A percentile compares a stretch with the other conserved stretches of the same genome.
Conservation (phyloP, 2,329 filamentous ascomycete species). For the Colletotrichum viniferum region DNA sequence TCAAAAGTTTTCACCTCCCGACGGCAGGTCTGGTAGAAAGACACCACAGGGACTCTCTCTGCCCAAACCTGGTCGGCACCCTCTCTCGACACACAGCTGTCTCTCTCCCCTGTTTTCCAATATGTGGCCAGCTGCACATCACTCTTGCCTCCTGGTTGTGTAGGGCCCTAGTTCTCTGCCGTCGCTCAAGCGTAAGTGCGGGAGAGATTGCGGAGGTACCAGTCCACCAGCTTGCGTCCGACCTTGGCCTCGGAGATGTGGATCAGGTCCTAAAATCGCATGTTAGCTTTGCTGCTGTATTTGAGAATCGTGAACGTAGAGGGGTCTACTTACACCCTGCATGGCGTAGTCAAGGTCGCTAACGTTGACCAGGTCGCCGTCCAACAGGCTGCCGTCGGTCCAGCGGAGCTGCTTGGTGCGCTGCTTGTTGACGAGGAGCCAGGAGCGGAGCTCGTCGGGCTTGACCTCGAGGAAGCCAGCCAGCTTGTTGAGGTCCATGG, state of each 20-base stretch:
- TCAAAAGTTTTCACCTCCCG: neutral
- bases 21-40: neutral
- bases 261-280: slow-evolving; percentile 76
- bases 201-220: slow-evolving; percentile 97
- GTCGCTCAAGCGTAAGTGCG: slow-evolving; percentile 77
- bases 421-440: slow-evolving; percentile 98
- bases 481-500: slow-evolving; percentile 98
- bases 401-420: slow-evolving; percentile 95
- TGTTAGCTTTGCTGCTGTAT: slow-evolving; percentile 2
- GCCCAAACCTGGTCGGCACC: neutral
- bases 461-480: slow-evolving; percentile 96
- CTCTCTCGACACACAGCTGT: neutral
- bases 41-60: slow-evolving; percentile 6
- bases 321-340: slow-evolving; percentile 73
- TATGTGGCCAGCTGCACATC: slow-evolving; percentile 6
- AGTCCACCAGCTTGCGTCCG: slow-evolving; percentile 94
- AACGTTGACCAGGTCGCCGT: slow-evolving; percentile 90
- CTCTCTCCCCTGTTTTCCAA: neutral
- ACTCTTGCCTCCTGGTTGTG: slow-evolving; percentile 6
- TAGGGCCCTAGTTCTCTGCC: neutral
- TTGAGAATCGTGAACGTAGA: slow-evolving; percentile 29
- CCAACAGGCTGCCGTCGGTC: slow-evolving; percentile 84
- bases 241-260: slow-evolving; percentile 99
- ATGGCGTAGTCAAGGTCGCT: slow-evolving; percentile 97
- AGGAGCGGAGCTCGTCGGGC: slow-evolving; percentile 92